These are phyloP conservation scores for Mortierella sp. DNA, from an alignment of 371 early-diverging fungal species.

Conservation along the genomic window DNA sequence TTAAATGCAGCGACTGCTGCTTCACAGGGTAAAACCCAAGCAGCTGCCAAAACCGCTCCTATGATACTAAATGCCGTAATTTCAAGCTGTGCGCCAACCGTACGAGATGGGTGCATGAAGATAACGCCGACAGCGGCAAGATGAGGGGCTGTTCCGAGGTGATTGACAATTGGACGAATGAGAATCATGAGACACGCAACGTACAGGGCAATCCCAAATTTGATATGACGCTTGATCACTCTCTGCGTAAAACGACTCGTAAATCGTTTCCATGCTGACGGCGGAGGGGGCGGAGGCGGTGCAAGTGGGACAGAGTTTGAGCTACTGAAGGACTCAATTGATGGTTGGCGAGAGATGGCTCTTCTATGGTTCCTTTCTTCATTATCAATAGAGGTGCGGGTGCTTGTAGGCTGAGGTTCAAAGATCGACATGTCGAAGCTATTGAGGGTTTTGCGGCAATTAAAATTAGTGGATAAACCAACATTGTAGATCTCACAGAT, in stretches of 20 bases:
- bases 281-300: constrained; percentile 38
- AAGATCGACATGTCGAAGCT: constrained; percentile 51
- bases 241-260: constrained; percentile 60
- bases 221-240: constrained; percentile 67
- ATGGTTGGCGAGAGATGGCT: constrained; percentile 37
- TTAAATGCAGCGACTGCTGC: constrained; percentile 57
- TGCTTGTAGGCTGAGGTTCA: constrained; percentile 33
- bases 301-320: constrained; percentile 49
- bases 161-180: constrained; percentile 51
- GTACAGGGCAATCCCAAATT: constrained; percentile 65
- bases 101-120: constrained; percentile 66
- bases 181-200: constrained; percentile 60
- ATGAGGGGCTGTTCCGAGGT: constrained; percentile 60
- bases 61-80: constrained; percentile 60
- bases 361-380: constrained; percentile 20
- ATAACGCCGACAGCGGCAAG: constrained; percentile 60
- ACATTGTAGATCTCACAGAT: background rate
- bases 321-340: constrained; percentile 48
- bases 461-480: constrained; percentile 12
- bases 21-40: constrained; percentile 59
- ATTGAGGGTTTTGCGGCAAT: background rate
- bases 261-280: constrained; percentile 40
- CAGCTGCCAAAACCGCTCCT: constrained; percentile 57
- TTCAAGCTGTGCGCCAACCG: constrained; percentile 64
- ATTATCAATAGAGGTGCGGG: constrained; percentile 42